Evolutionary conservation across 2,329 filamentous ascomycete genomes (phyloP).

Genomic region (Laburnicola sp.): DNA sequence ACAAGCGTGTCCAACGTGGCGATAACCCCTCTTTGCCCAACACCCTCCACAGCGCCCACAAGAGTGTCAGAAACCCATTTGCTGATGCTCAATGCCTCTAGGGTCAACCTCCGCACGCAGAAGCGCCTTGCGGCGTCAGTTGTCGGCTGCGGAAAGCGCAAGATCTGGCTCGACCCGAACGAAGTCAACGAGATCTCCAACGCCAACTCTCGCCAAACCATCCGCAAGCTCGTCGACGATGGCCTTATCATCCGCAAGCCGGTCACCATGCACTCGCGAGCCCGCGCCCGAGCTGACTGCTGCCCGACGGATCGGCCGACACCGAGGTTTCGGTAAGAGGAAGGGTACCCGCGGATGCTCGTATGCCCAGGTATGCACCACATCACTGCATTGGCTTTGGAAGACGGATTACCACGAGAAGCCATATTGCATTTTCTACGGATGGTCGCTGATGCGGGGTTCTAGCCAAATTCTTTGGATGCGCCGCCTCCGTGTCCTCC

Average conservation of each 20-base stretch:
- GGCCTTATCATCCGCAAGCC: slow-evolving; percentile 99
- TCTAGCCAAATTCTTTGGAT: slow-evolving; percentile 96
- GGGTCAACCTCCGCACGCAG: slow-evolving; percentile 99
- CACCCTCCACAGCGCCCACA: slow-evolving; percentile 23
- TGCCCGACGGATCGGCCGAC: slow-evolving; percentile 91
- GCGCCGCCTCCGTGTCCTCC: slow-evolving; percentile 98
- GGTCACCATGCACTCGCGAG: slow-evolving; percentile 99
- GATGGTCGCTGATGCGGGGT: slow-evolving; percentile 38
- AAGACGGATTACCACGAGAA: slow-evolving; percentile 6
- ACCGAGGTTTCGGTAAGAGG: slow-evolving; percentile 99
- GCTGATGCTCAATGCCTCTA: slow-evolving; percentile 52
- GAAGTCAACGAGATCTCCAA: slow-evolving; percentile 99
- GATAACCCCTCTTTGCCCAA: slow-evolving; percentile 40
- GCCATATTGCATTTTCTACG: slow-evolving; percentile 15
- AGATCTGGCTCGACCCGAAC: slow-evolving; percentile 99
- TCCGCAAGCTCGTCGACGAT: slow-evolving; percentile 99
- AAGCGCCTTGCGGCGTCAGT: slow-evolving; percentile 99
- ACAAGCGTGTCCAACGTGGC: slow-evolving; percentile 34
- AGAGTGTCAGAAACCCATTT: slow-evolving; percentile 23
- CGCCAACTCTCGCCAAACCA: slow-evolving; percentile 99
- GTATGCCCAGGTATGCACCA: slow-evolving; percentile 87
- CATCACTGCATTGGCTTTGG: slow-evolving; percentile 17
- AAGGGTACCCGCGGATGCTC: slow-evolving; percentile 99
- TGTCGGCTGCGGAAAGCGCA: slow-evolving; percentile 98
- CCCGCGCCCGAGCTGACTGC: slow-evolving; percentile 94